These are phyloP conservation scores for Cladosporium halotolerans DNA, from an alignment of 2,329 filamentous ascomycete genomes.

Conservation along the genomic window DNA sequence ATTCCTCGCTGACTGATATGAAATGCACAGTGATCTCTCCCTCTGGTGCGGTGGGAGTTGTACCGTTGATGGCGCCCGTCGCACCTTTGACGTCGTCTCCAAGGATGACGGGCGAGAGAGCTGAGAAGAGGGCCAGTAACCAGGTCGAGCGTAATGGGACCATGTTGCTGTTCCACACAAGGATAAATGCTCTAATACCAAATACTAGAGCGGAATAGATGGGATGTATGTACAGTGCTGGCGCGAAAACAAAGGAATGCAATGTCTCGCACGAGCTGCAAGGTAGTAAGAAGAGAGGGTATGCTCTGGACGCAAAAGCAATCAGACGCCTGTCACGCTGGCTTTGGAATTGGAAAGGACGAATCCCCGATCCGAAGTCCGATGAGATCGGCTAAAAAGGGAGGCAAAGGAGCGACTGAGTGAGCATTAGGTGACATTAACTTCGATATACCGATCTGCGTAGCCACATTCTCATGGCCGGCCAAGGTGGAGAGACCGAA, in stretches of 20 bases:
- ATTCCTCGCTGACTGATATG: constrained; percentile 32
- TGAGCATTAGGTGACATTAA: too few species aligned
- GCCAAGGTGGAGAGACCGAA: too few species aligned
- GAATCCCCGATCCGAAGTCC: too few species aligned
- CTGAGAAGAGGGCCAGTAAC: background rate
- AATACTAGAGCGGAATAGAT: background rate
- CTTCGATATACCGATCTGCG: too few species aligned
- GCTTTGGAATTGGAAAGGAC: too few species aligned
- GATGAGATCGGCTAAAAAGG: too few species aligned
- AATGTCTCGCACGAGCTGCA: too few species aligned
- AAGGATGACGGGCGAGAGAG: background rate
- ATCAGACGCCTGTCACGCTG: too few species aligned
- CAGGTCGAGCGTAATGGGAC: background rate
- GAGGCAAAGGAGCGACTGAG: too few species aligned
- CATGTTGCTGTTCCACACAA: background rate
- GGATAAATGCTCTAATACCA: background rate
- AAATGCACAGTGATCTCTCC: constrained; percentile 25
- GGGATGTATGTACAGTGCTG: background rate
- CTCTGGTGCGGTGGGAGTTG: constrained; percentile 5
- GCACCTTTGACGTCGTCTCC: constrained; percentile 7
- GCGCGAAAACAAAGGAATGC: background rate
- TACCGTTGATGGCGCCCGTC: constrained; percentile 12
- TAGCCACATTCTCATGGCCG: too few species aligned
- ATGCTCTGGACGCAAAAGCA: too few species aligned
- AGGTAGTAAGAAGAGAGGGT: too few species aligned